Percentiles rank a stretch among this genome's conserved stretches.
Conservation (phyloP, 116 monocot genomes). For the Phalaenopsis hybrid region DNA sequence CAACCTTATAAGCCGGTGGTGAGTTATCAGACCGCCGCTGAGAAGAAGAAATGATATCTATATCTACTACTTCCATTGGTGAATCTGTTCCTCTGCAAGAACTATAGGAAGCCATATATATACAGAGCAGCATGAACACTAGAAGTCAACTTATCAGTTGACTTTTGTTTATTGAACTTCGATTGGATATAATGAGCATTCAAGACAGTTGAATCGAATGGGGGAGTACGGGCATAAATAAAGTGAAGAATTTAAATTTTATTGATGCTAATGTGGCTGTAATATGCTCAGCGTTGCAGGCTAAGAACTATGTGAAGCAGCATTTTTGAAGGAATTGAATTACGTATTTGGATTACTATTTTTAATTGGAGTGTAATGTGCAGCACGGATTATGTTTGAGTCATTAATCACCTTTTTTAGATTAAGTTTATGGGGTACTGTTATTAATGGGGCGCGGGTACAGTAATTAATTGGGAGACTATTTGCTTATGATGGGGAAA, state of each 20-base stretch:
- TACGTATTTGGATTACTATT: background rate
- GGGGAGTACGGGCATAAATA: background rate
- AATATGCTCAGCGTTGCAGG: background rate
- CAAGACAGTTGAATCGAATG: background rate
- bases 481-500: too few species aligned
- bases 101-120: background rate
- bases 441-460: background rate
- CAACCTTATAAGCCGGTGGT: constrained; percentile 32
- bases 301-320: background rate
- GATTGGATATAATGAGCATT: background rate
- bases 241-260: background rate
- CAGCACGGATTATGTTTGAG: background rate
- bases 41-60: background rate
- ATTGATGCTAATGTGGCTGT: background rate
- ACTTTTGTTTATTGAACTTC: too few species aligned
- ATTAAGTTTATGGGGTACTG: background rate
- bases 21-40: background rate
- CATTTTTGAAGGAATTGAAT: background rate
- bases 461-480: background rate
- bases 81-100: background rate
- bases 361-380: background rate
- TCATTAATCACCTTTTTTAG: background rate
- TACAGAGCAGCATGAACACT: too few species aligned
- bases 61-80: constrained; percentile 10
- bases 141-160: too few species aligned